Conservation (phyloP, 345 rosid genomes). For the Camelina laxa region DNA sequence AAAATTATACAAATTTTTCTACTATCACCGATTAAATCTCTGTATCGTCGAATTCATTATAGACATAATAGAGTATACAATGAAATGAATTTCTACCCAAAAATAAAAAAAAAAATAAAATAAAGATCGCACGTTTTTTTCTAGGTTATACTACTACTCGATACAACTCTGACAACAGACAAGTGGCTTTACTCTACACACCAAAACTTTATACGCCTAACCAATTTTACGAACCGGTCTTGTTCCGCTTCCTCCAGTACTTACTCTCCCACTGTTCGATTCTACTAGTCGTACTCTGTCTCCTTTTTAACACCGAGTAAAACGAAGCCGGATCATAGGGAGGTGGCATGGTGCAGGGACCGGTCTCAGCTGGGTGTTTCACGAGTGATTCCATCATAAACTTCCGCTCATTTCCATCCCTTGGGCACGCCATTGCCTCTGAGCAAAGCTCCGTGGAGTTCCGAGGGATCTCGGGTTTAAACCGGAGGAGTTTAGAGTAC, state of each 20-base stretch:
- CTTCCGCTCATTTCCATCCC: constrained; percentile 53
- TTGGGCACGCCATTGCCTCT: constrained; percentile 66
- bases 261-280: constrained; percentile 55
- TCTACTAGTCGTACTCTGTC: constrained; percentile 41
- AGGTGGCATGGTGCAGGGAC: constrained; percentile 69
- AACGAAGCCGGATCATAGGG: constrained; percentile 67
- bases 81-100: constrained; percentile 20
- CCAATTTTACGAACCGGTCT: constrained; percentile 32
- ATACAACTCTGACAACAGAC: constrained; percentile 13
- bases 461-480: constrained; percentile 57
- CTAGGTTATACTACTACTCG: background rate
- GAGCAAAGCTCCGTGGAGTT: constrained; percentile 56
- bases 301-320: constrained; percentile 40
- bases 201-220: constrained; percentile 25
- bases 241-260: constrained; percentile 51
- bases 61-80: background rate
- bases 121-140: background rate
- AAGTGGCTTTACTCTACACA: constrained; percentile 15
- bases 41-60: background rate
- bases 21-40: background rate
- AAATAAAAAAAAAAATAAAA: background rate
- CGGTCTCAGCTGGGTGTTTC: constrained; percentile 53
- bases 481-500: constrained; percentile 72
- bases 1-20: background rate
- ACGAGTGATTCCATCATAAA: constrained; percentile 74